These are phyloP conservation scores for Starmerella sp. DNA, from an alignment of 805 yeast species.

Conservation along the genomic window DNA sequence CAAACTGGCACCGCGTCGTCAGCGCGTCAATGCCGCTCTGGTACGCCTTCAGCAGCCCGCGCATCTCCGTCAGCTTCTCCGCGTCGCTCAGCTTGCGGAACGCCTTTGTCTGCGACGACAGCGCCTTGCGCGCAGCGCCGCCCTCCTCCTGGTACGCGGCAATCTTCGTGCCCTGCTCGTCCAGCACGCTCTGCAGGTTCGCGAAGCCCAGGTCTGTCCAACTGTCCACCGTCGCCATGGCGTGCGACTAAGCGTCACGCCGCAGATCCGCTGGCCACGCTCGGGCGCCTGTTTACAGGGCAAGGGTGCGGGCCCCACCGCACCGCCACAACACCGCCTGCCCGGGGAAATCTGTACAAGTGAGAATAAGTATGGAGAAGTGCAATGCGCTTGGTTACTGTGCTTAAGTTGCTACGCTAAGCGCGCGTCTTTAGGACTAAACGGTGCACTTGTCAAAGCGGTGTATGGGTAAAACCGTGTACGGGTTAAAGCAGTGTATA, in stretches of 20 bases:
- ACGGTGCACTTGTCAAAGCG: too few relatives aligned
- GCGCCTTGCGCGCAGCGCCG: conserved; percentile 55
- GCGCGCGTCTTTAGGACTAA: not conserved
- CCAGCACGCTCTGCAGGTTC: conserved; percentile 57
- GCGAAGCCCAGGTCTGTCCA: conserved; percentile 72
- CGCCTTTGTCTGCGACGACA: conserved; percentile 76
- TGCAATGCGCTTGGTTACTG: too few relatives aligned
- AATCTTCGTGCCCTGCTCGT: conserved; percentile 60
- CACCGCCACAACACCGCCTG: too few relatives aligned
- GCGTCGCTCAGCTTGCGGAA: conserved; percentile 63
- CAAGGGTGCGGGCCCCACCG: too few relatives aligned
- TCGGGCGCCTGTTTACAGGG: too few relatives aligned
- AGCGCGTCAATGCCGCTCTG: conserved; percentile 80
- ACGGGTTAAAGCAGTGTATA: too few relatives aligned
- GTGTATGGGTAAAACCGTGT: too few relatives aligned
- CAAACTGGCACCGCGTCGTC: conserved; percentile 62
- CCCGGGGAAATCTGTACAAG: too few relatives aligned
- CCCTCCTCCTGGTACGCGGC: conserved; percentile 60
- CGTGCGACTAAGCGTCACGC: not conserved
- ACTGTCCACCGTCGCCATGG: conserved; percentile 20
- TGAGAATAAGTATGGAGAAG: too few relatives aligned
- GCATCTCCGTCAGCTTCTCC: conserved; percentile 54
- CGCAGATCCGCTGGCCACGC: too few relatives aligned
- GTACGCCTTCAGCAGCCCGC: conserved; percentile 58
- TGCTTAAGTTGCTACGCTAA: too few relatives aligned